These are phyloP conservation scores for Drechslera avenae DNA, from an alignment of 2,329 filamentous ascomycete species.

Conservation along the genomic window DNA sequence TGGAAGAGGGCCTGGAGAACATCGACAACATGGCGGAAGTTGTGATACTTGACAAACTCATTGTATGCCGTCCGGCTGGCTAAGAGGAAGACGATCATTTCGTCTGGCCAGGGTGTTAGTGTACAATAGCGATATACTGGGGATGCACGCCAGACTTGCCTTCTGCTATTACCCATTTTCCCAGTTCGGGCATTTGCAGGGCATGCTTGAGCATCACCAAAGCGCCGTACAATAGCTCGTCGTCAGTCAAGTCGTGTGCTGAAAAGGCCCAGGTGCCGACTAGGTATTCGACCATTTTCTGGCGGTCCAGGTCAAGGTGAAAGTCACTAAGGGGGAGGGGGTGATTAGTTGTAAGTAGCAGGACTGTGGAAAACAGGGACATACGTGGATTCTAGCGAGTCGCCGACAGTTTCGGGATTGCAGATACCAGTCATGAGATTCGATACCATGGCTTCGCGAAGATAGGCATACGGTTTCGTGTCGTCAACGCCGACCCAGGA, in stretches of 20 bases:
- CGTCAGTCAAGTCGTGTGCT: conserved; percentile 86
- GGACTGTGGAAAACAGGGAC: conserved; percentile 19
- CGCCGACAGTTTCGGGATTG: conserved; percentile 67
- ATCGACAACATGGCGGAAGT: conserved; percentile 96
- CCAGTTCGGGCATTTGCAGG: conserved; percentile 78
- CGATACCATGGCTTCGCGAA: conserved; percentile 92
- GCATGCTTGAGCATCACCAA: conserved; percentile 89
- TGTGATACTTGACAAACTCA: conserved; percentile 94
- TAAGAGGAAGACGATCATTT: conserved; percentile 82
- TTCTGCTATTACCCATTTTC: conserved; percentile 77
- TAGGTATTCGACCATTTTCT: conserved; percentile 67
- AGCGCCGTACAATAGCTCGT: conserved; percentile 86
- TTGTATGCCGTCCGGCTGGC: conserved; percentile 95
- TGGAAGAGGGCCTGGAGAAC: conserved; percentile 92
- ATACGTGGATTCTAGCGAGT: conserved; percentile 66
- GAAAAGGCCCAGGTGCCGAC: conserved; percentile 86
- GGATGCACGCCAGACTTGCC: conserved; percentile 62
- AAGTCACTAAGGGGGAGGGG: conserved; percentile 58
- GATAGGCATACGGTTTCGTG: conserved; percentile 83
- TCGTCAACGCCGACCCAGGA: conserved; percentile 91
- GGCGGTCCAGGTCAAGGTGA: conserved; percentile 68
- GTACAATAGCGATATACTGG: not conserved
- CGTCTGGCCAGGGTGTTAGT: conserved; percentile 60
- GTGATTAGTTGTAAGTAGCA: conserved; percentile 25
- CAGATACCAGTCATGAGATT: conserved; percentile 89